Conservation (phyloP, 192 early-diverging fungal genomes). For the Coemansia sp. region DNA sequence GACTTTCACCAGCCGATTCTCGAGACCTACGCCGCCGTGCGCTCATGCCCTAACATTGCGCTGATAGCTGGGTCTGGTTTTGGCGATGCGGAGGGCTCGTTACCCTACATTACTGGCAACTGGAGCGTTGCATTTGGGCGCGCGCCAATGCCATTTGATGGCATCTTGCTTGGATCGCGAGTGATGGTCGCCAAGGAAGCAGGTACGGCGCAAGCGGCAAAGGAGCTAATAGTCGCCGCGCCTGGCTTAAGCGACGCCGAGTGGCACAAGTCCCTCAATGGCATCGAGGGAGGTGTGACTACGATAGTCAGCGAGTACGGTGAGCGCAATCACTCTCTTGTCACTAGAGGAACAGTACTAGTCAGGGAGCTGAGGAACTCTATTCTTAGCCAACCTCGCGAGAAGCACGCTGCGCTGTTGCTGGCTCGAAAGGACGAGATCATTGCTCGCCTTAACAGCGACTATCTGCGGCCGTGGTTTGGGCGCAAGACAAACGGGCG, state of each 20-base stretch:
- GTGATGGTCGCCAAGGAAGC: conserved; percentile 94
- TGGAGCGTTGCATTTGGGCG: conserved; percentile 81
- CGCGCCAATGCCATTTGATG: conserved; percentile 96
- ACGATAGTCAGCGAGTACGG: conserved; percentile 90
- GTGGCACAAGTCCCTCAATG: conserved; percentile 86
- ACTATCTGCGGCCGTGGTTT: conserved; percentile 87
- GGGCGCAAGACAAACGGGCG: conserved; percentile 77
- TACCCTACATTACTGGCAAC: conserved; percentile 93
- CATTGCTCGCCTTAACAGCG: conserved; percentile 81
- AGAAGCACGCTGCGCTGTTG: conserved; percentile 74
- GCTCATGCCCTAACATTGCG: conserved; percentile 77
- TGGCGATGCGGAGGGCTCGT: conserved; percentile 81
- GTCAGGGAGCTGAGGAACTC: conserved; percentile 84
- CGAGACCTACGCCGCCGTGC: conserved; percentile 66
- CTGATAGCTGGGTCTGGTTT: conserved; percentile 93
- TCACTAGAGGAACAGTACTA: conserved; percentile 80
- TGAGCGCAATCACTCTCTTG: conserved; percentile 92
- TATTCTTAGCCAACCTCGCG: conserved; percentile 81
- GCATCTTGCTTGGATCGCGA: conserved; percentile 90
- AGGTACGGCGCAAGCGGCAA: conserved; percentile 73
- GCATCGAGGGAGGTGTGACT: conserved; percentile 77
- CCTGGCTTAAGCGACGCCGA: conserved; percentile 78
- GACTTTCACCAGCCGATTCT: conserved; percentile 94
- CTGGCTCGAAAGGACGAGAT: conserved; percentile 76
- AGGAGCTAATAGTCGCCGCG: conserved; percentile 85